Evolutionary conservation across 805 yeast genomes (phyloP).

Genomic region (Wickerhamomyces chaumierensis): DNA sequence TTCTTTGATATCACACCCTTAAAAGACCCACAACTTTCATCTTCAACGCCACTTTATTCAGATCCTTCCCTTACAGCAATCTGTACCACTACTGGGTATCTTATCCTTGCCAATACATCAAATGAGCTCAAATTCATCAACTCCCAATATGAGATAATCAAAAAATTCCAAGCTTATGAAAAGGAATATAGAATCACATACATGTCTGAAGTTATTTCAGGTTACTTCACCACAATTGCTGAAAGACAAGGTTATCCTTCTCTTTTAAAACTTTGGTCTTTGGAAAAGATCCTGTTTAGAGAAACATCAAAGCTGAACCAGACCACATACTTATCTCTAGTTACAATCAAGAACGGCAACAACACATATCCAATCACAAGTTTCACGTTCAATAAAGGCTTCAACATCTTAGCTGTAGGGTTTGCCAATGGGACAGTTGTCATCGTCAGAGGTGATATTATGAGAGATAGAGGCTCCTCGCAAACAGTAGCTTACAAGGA

Average conservation of each 20-base stretch:
- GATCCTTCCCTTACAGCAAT: slow-evolving; percentile 64
- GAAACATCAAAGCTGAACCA: slow-evolving; percentile 22
- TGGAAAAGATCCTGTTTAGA: slow-evolving; percentile 33
- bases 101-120: slow-evolving; percentile 49
- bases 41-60: slow-evolving; percentile 59
- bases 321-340: slow-evolving; percentile 45
- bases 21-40: slow-evolving; percentile 64
- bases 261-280: slow-evolving; percentile 61
- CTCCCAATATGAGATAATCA: slow-evolving; percentile 31
- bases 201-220: slow-evolving; percentile 17
- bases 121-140: slow-evolving; percentile 48
- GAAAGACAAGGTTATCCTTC: slow-evolving; percentile 66
- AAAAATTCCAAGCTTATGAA: slow-evolving; percentile 54
- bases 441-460: slow-evolving; percentile 74
- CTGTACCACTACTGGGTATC: slow-evolving; percentile 39
- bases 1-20: slow-evolving; percentile 79
- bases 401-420: slow-evolving; percentile 63
- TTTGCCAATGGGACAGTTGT: slow-evolving; percentile 78
- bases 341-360: slow-evolving; percentile 54
- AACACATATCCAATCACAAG: slow-evolving; percentile 74
- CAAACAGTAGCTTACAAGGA: slow-evolving; percentile 68
- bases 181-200: slow-evolving; percentile 52
- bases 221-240: slow-evolving; percentile 58
- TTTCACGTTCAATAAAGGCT: slow-evolving; percentile 39
- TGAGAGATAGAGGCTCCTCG: slow-evolving; percentile 82